Conservation (phyloP, 2,329 filamentous ascomycete species). For the Botrytis sinoallii region DNA sequence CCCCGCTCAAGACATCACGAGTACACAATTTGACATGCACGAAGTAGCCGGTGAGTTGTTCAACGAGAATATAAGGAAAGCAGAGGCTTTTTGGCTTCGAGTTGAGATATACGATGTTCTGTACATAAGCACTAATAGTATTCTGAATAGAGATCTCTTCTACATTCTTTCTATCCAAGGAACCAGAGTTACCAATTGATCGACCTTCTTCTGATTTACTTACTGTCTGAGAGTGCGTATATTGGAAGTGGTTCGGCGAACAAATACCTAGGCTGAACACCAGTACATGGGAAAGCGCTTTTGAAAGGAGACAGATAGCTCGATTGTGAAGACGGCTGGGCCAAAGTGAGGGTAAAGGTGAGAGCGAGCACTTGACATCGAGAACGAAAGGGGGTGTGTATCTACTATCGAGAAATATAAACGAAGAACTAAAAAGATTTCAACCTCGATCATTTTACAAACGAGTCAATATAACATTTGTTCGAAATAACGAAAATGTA, state of each 20-base stretch:
- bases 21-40: neutral
- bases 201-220: too few relatives aligned
- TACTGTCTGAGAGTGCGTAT: rapidly evolving
- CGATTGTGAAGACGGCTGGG: too few relatives aligned
- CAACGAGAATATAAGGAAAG: neutral
- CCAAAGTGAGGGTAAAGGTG: neutral
- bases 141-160: too few relatives aligned
- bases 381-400: neutral
- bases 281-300: neutral
- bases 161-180: too few relatives aligned
- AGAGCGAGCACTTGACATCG: neutral
- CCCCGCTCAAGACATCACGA: too few relatives aligned
- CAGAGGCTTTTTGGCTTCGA: neutral
- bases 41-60: neutral
- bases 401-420: neutral
- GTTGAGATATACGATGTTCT: neutral
- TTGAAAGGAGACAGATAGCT: neutral
- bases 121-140: too few relatives aligned
- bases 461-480: too few relatives aligned
- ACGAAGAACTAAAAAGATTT: neutral
- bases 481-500: too few relatives aligned
- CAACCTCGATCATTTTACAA: too few relatives aligned
- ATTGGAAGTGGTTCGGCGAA: neutral
- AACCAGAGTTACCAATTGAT: neutral
- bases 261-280: neutral